Conservation (phyloP, 2,329 filamentous ascomycete genomes). For the Sphaceloma murrayae region DNA sequence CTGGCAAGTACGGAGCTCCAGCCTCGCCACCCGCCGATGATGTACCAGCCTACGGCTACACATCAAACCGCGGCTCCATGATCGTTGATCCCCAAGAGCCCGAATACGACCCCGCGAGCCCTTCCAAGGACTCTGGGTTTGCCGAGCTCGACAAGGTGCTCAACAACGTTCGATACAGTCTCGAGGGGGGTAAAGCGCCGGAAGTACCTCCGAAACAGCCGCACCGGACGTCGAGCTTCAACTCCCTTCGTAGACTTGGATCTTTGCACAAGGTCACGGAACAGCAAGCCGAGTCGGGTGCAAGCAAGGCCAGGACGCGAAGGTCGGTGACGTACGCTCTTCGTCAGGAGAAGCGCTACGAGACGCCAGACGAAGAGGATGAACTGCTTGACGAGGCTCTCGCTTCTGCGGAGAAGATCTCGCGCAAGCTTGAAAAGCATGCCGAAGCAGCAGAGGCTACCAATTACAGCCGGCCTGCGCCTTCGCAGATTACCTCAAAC, state of each 20-base stretch:
- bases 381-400: conserved; percentile 87
- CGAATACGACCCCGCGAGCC: conserved; percentile 26
- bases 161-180: conserved; percentile 50
- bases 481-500: conserved; percentile 57
- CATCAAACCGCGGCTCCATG: conserved; percentile 72
- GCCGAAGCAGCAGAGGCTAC: conserved; percentile 21
- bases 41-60: conserved; percentile 61
- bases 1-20: conserved; percentile 76
- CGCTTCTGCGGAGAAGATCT: conserved; percentile 63
- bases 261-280: conserved; percentile 37
- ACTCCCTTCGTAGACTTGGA: conserved; percentile 31
- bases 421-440: conserved; percentile 55
- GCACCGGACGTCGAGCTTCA: conserved; percentile 23
- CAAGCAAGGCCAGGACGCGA: conserved; percentile 70
- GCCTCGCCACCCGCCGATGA: conserved; percentile 74
- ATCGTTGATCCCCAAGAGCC: conserved; percentile 49
- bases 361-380: conserved; percentile 92
- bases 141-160: conserved; percentile 53
- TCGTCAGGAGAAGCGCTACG: conserved; percentile 73
- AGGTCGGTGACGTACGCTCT: conserved; percentile 60
- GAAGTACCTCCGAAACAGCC: conserved; percentile 13
- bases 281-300: conserved; percentile 49
- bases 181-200: conserved; percentile 34
- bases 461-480: conserved; percentile 33
- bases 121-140: conserved; percentile 42